These are phyloP conservation scores for Aspergillus vadensis DNA, from an alignment of 2,329 filamentous ascomycete genomes.

Conservation along the genomic window DNA sequence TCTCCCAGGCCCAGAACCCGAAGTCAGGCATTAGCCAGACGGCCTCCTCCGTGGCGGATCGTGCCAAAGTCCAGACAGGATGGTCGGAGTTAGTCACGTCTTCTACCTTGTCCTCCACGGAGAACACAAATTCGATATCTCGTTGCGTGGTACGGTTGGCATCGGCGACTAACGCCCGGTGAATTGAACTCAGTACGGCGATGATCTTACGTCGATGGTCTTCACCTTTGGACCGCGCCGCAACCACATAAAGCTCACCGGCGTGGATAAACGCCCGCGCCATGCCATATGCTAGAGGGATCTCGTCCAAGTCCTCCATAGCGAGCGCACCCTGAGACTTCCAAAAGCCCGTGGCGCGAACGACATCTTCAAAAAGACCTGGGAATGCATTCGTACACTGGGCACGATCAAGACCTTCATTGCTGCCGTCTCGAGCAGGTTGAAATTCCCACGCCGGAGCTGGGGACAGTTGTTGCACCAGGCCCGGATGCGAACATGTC, in stretches of 20 bases:
- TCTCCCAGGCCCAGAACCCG: conserved; percentile 55
- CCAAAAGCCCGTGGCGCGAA: conserved; percentile 36
- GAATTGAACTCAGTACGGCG: conserved; percentile 50
- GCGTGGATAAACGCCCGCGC: conserved; percentile 36
- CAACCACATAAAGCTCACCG: conserved; percentile 37
- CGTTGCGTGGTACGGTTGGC: conserved; percentile 36
- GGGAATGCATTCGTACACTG: conserved; percentile 40
- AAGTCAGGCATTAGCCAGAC: conserved; percentile 57
- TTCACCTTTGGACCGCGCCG: conserved; percentile 33
- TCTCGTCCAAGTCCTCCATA: conserved; percentile 30
- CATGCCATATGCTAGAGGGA: conserved; percentile 36
- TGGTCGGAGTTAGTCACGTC: conserved; percentile 41
- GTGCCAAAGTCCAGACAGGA: conserved; percentile 49
- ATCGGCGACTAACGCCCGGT: conserved; percentile 50
- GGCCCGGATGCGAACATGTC: conserved; percentile 24
- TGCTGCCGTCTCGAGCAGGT: conserved; percentile 35
- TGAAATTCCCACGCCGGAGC: conserved; percentile 33
- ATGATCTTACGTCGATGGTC: conserved; percentile 43
- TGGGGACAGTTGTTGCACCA: conserved; percentile 12
- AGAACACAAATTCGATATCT: conserved; percentile 53
- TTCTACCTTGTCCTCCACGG: conserved; percentile 45
- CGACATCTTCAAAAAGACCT: conserved; percentile 40
- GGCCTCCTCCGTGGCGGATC: conserved; percentile 41
- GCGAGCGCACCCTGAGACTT: conserved; percentile 26
- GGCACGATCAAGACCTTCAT: conserved; percentile 29